Evolutionary conservation across 257 asterid genomes (phyloP).

Genomic region (Gardenia jasminoides): DNA sequence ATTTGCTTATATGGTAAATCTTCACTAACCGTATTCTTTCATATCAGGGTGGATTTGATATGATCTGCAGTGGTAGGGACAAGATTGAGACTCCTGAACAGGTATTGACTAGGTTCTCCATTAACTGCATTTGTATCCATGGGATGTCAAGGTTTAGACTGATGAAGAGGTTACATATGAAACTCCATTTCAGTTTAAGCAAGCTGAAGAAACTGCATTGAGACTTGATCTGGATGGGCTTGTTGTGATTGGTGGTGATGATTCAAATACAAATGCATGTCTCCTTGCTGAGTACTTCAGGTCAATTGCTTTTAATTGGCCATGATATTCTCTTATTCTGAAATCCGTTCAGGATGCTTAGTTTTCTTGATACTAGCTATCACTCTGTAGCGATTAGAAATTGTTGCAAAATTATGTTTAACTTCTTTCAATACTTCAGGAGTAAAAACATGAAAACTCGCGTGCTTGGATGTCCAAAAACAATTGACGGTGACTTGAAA

Average conservation of each 20-base stretch:
- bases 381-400: no score
- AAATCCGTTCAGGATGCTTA: neutral
- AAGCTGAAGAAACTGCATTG: conserved; percentile 86
- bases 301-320: conserved; percentile 21
- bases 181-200: conserved; percentile 67
- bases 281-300: conserved; percentile 90
- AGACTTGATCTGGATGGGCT: conserved; percentile 98
- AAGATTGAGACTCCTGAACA: conserved; percentile 99
- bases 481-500: conserved; percentile 97
- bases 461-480: conserved; percentile 98
- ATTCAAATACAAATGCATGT: conserved; percentile 97
- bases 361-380: neutral
- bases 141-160: conserved; percentile 6
- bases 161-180: conserved; percentile 14
- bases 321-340: neutral
- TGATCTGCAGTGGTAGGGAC: conserved; percentile 98
- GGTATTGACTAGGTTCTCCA: conserved; percentile 36
- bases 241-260: conserved; percentile 99
- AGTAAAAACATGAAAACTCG: conserved; percentile 78
- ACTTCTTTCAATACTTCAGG: conserved; percentile 40
- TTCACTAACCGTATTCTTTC: conserved; percentile 10
- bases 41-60: conserved; percentile 95
- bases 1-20: neutral
- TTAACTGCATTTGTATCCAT: neutral
- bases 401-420: neutral